These are phyloP conservation scores for Anisodus acutangulus DNA, from an alignment of 257 asterid species.

Conservation along the genomic window DNA sequence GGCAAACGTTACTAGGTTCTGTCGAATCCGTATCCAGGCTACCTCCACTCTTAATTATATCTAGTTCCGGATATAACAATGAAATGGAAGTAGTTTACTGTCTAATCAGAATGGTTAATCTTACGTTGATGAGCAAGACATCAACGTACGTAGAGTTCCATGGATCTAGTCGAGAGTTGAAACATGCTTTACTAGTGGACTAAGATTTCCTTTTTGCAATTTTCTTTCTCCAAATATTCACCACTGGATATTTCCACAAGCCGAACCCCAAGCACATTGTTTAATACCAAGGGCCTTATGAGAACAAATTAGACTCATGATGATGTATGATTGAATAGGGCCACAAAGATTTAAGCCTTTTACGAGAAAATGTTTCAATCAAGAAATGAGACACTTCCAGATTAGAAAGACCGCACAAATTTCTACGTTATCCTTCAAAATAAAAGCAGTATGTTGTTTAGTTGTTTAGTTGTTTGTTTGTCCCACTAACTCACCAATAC, in stretches of 20 bases:
- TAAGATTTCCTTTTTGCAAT: background rate
- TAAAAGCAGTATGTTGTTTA: background rate
- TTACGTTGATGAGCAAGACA: background rate
- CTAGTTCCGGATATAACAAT: too few species aligned
- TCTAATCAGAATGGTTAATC: background rate
- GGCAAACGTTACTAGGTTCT: background rate
- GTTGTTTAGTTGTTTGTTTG: conserved; percentile 1
- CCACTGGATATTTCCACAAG: background rate
- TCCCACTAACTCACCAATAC: background rate
- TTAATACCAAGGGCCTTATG: background rate
- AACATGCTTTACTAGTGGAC: background rate
- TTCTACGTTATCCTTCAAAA: background rate
- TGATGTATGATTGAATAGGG: background rate
- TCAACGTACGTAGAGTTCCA: background rate
- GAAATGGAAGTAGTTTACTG: too few species aligned
- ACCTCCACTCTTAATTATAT: too few species aligned
- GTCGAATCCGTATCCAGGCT: background rate
- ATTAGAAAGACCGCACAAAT: background rate
- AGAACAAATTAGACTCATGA: background rate
- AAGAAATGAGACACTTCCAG: conserved; percentile 3
- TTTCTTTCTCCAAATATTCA: background rate
- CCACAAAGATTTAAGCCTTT: background rate
- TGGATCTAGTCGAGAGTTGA: background rate
- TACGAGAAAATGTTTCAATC: background rate
- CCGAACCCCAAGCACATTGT: background rate